Conservation (phyloP, 805 yeast genomes). For the Phaffomyces thermotolerans region DNA sequence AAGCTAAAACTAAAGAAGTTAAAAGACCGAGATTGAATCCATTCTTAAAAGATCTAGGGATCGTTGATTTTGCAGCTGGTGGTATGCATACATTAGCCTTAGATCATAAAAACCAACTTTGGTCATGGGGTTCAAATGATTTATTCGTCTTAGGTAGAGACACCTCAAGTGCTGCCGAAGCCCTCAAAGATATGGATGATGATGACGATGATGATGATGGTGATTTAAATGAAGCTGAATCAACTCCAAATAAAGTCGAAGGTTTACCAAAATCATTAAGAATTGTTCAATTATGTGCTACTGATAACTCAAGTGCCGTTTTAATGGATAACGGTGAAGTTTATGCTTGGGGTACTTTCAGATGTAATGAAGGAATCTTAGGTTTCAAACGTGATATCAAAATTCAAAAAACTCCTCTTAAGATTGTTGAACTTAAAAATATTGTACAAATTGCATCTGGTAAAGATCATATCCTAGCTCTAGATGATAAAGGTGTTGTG, state of each 20-base stretch:
- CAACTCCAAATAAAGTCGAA: slow-evolving; percentile 79
- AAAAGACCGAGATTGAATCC: slow-evolving; percentile 94
- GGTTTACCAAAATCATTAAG: slow-evolving; percentile 50
- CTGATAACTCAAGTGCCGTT: slow-evolving; percentile 85
- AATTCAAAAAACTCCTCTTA: slow-evolving; percentile 62
- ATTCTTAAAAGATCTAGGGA: slow-evolving; percentile 56
- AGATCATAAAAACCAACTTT: slow-evolving; percentile 67
- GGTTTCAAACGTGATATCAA: slow-evolving; percentile 66
- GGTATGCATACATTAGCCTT: slow-evolving; percentile 92
- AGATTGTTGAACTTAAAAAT: slow-evolving; percentile 52
- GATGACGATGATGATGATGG: slow-evolving; percentile 60
- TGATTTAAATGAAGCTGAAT: slow-evolving; percentile 80
- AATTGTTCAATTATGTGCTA: slow-evolving; percentile 80
- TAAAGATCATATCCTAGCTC: slow-evolving; percentile 82
- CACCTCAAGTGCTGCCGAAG: slow-evolving; percentile 58
- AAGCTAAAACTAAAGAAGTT: slow-evolving; percentile 85
- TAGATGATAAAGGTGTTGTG: slow-evolving; percentile 79
- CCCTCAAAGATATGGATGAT: slow-evolving; percentile 59
- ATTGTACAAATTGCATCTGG: slow-evolving; percentile 85
- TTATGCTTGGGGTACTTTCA: slow-evolving; percentile 97
- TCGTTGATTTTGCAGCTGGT: slow-evolving; percentile 87
- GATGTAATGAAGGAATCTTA: slow-evolving; percentile 84
- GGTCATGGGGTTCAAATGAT: slow-evolving; percentile 99
- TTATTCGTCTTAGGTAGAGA: slow-evolving; percentile 87
- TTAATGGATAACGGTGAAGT: slow-evolving; percentile 78